Percentiles rank a stretch among this genome's conserved stretches.
phyloP scores from a whole-genome alignment of 768 basidiomycete genomes.

The Hygrophorus russula region DNA sequence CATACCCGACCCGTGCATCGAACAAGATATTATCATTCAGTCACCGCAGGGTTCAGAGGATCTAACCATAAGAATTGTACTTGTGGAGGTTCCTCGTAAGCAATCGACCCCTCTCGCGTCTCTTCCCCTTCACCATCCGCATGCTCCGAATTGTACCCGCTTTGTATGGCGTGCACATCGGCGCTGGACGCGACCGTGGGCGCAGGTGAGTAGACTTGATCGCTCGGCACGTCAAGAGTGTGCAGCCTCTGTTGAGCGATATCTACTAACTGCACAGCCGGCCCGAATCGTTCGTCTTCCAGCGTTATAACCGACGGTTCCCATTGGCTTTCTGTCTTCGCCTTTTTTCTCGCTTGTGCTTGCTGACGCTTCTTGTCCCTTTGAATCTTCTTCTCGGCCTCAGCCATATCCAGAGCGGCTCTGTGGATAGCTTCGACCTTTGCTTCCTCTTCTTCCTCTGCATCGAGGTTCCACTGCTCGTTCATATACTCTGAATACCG shows the following conservation, averaged over 20 bases:
- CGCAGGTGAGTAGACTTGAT: conserved; percentile 33
- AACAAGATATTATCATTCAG: too few species aligned
- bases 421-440: conserved; percentile 28
- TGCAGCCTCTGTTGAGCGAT: neutral
- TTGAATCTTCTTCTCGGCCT: conserved; percentile 40
- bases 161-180: conserved; percentile 34
- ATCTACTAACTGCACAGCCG: conserved; percentile 9
- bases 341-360: conserved; percentile 39
- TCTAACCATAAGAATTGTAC: neutral
- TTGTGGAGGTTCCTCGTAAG: neutral
- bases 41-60: neutral
- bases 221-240: neutral
- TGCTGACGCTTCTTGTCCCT: conserved; percentile 39
- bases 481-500: conserved; percentile 77
- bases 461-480: conserved; percentile 74
- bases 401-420: conserved; percentile 27
- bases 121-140: conserved; percentile 19
- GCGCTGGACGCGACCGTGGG: conserved; percentile 39
- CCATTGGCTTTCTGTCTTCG: conserved; percentile 22
- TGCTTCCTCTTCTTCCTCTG: conserved; percentile 64
- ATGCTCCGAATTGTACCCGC: conserved; percentile 47
- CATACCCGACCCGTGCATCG: neutral
- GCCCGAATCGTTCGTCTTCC: conserved; percentile 15
- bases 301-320: conserved; percentile 5
- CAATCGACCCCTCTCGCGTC: neutral